Percentiles rank a stretch among this genome's conserved stretches.
phyloP scores from a whole-genome alignment of 139 green algal species.

The Zygnema circumcarinatum region DNA sequence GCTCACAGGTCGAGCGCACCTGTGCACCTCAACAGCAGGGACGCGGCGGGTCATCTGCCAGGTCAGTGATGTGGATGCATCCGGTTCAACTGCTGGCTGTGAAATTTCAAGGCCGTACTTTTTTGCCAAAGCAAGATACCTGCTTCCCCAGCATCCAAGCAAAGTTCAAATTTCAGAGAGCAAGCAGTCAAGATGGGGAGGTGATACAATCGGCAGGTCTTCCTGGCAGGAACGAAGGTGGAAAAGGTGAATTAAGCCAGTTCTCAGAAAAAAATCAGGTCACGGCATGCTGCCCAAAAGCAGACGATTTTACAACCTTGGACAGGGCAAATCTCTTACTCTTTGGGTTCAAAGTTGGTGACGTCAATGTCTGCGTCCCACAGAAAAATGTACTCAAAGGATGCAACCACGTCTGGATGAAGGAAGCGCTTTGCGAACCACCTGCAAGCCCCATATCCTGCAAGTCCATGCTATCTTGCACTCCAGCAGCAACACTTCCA shows the following conservation, averaged over 20 bases:
- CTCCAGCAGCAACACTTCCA: too few relatives aligned
- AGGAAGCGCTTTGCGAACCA: constrained; percentile 62
- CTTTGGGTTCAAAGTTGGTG: constrained; percentile 1
- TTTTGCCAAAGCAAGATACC: constrained; percentile 4
- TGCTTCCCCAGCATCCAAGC: background rate
- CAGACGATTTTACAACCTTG: too few relatives aligned
- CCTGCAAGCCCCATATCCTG: constrained; percentile 26
- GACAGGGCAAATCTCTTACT: background rate
- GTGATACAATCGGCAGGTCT: too few relatives aligned
- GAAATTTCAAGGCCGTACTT: constrained; percentile 18
- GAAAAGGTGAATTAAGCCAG: background rate
- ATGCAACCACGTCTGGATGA: constrained; percentile 46
- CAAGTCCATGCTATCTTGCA: too few relatives aligned
- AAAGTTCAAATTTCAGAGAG: background rate
- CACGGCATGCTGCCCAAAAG: too few relatives aligned
- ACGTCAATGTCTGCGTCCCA: constrained; percentile 55
- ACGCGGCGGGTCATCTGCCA: constrained; percentile 5
- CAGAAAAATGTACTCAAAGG: constrained; percentile 56
- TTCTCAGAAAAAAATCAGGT: background rate
- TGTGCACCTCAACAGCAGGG: constrained; percentile 13
- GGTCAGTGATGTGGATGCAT: background rate
- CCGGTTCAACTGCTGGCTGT: constrained; percentile 20
- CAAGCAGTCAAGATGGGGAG: too few relatives aligned
- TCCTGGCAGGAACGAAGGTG: too few relatives aligned
- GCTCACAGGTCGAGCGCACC: too few relatives aligned